Conservation (phyloP, 2,329 filamentous ascomycete species). For the Rutstroemia sydowiana region DNA sequence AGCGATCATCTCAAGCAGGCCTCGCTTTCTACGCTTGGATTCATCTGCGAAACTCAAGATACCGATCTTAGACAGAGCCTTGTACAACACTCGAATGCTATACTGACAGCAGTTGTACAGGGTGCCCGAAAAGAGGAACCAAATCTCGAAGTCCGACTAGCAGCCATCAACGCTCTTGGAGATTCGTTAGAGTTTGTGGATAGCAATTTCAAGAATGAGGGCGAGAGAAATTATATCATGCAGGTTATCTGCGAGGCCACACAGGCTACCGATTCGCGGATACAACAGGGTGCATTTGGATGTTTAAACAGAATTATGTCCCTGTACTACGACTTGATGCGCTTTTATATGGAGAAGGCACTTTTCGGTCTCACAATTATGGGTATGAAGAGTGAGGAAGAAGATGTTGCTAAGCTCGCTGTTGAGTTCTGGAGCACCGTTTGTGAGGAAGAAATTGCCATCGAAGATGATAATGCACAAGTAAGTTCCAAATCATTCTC, state of each 20-base stretch:
- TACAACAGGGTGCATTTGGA: conserved; percentile 93
- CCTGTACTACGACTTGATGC: conserved; percentile 99
- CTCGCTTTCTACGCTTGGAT: conserved; percentile 92
- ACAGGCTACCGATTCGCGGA: conserved; percentile 81
- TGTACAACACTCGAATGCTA: conserved; percentile 87
- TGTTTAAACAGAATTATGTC: conserved; percentile 98
- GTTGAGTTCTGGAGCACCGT: conserved; percentile 99
- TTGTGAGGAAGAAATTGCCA: conserved; percentile 95
- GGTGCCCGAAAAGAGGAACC: conserved; percentile 94
- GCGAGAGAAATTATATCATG: conserved; percentile 99
- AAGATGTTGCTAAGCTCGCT: conserved; percentile 95
- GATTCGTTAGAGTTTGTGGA: conserved; percentile 97
- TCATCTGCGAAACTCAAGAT: conserved; percentile 95
- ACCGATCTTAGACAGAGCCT: conserved; percentile 74
- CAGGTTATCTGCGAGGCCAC: conserved; percentile 99
- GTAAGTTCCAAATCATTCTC: conserved; percentile 35
- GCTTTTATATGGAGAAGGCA: conserved; percentile 99
- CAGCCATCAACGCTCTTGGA: conserved; percentile 87
- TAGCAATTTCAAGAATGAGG: conserved; percentile 98
- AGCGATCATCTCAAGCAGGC: conserved; percentile 86
- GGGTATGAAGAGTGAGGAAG: conserved; percentile 96
- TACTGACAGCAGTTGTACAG: conserved; percentile 94
- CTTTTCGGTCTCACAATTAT: conserved; percentile 95
- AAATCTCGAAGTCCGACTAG: conserved; percentile 82
- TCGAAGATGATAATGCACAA: conserved; percentile 92